A percentile compares a stretch with the other conserved stretches of the same genome.
Evolutionary conservation across 176 grass and related monocot species (phyloP).

Genomic region (Oryza officinalis): DNA sequence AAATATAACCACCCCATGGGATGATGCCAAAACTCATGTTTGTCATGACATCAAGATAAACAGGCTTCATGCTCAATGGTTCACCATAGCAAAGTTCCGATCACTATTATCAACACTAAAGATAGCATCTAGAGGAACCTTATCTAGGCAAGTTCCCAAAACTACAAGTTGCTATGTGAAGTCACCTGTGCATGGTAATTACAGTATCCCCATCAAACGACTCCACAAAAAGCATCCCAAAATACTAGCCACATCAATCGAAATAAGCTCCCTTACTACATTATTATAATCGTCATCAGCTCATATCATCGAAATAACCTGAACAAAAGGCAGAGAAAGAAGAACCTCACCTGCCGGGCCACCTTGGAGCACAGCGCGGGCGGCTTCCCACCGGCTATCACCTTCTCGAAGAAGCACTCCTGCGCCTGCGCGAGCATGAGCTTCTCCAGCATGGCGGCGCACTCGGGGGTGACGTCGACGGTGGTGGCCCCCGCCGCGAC

Average conservation of each 20-base stretch:
- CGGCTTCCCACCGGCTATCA: constrained; percentile 86
- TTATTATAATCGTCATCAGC: neutral
- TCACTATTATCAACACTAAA: neutral
- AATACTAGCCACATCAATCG: neutral
- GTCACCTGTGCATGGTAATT: constrained; percentile 26
- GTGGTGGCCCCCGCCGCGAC: constrained; percentile 68
- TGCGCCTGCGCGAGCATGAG: constrained; percentile 98
- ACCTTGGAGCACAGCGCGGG: constrained; percentile 88
- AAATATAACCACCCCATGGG: neutral
- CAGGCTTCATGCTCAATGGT: neutral
- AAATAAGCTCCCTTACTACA: neutral
- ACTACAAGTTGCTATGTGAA: constrained; percentile 4
- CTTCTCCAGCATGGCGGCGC: constrained; percentile 86
- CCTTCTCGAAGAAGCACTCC: constrained; percentile 99
- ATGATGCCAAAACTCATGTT: constrained; percentile 15
- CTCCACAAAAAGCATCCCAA: neutral
- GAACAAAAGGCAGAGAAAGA: constrained; percentile 27
- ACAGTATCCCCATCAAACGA: neutral
- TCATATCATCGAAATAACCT: constrained; percentile 23
- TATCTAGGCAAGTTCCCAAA: constrained; percentile 3
- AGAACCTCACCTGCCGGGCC: constrained; percentile 74
- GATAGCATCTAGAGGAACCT: neutral
- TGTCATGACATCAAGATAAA: constrained; percentile 3
- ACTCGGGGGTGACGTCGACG: constrained; percentile 80
- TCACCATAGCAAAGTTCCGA: neutral